Evolutionary conservation across 148 eudicot genomes (phyloP), one percentile per base, ranked within the genome.

Genomic region (Camellia granthamiana): DNA sequence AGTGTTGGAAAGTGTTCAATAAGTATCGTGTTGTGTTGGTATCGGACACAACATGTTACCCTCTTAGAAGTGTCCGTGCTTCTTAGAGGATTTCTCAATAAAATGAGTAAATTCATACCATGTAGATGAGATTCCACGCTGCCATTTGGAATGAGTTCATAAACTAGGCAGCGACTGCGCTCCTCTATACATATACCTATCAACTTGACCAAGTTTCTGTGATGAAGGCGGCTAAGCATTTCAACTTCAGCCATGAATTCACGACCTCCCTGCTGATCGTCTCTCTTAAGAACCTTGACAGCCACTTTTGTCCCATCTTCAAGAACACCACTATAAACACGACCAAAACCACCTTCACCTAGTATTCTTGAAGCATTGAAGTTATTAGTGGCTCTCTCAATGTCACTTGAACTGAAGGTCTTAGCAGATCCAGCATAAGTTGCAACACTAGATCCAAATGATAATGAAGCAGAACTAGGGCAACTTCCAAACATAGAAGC

Each of bases 341-440:
- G 92, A 55, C 98, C 98, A 84, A 95, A 95, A 5, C 98, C 98
- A 72, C 98, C 98, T 85, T 95, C 98, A 68, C 98, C 98, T 5
- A 95, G 82, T 74, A 93, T 74, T 84, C 87, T 89, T 43, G 86
- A 77, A 18, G 85, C 85, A 78, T 80, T 86, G 69, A 95, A 91
- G 84, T 84, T 86, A 80, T 93, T 93, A 2, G 98, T 95, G 51
- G 98, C 98, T 69, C 78, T 87, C 84, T 91, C 88, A 54, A 95
- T 85, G 71, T 95, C 94, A 77, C 69, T 84, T 58, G 88, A 82
- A 71, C 86, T 89, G 83, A 92, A 95, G 5, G 92, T 93, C 83
- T 85, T 95, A 46, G 94, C 92, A 67, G 97, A 89, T 74, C 98
- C 98, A 30, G 87, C 85, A 76, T 94, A 94, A 52, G 88, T 81